A percentile compares a stretch with the other conserved stretches of the same genome.
phyloP scores from a whole-genome alignment of 2,329 filamentous ascomycete genomes.

The Cladosporium sp. region DNA sequence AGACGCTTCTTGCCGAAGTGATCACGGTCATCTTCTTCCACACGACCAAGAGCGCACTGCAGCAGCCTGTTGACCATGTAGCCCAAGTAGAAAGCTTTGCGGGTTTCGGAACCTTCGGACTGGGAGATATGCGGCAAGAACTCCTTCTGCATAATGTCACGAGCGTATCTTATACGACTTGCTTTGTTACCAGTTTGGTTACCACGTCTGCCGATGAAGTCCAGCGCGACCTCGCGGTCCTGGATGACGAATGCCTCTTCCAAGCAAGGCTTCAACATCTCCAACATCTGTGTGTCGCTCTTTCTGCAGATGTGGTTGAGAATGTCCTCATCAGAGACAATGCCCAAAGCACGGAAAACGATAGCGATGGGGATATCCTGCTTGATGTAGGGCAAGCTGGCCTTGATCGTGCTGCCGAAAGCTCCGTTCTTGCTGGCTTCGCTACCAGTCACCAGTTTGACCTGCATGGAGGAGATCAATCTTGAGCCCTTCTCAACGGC shows the following conservation, averaged over 20 bases:
- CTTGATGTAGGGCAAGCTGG: conserved; percentile 91
- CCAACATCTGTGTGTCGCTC: conserved; percentile 93
- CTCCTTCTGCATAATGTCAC: conserved; percentile 96
- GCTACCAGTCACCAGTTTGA: conserved; percentile 68
- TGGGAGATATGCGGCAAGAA: conserved; percentile 96
- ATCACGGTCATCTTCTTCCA: conserved; percentile 95
- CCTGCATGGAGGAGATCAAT: conserved; percentile 85
- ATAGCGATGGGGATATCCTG: conserved; percentile 90
- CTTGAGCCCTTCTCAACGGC: conserved; percentile 94
- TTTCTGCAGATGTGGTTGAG: conserved; percentile 96
- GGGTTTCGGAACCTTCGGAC: conserved; percentile 87
- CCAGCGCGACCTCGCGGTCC: conserved; percentile 88
- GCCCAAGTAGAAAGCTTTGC: conserved; percentile 96
- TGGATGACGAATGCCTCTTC: conserved; percentile 97
- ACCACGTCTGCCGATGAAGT: conserved; percentile 93
- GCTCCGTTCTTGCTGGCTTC: conserved; percentile 60
- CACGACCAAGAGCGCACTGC: conserved; percentile 87
- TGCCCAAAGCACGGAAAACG: conserved; percentile 90
- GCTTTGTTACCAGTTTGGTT: conserved; percentile 74
- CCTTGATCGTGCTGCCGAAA: conserved; percentile 85
- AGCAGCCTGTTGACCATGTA: conserved; percentile 98
- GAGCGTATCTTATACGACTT: conserved; percentile 86
- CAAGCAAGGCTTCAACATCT: conserved; percentile 95
- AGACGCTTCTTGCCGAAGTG: conserved; percentile 99
- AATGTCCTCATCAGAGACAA: conserved; percentile 97